Evolutionary conservation across 768 basidiomycete genomes (phyloP), one percentile per base, ranked within the genome.

Genomic region (Piloderma croceum): DNA sequence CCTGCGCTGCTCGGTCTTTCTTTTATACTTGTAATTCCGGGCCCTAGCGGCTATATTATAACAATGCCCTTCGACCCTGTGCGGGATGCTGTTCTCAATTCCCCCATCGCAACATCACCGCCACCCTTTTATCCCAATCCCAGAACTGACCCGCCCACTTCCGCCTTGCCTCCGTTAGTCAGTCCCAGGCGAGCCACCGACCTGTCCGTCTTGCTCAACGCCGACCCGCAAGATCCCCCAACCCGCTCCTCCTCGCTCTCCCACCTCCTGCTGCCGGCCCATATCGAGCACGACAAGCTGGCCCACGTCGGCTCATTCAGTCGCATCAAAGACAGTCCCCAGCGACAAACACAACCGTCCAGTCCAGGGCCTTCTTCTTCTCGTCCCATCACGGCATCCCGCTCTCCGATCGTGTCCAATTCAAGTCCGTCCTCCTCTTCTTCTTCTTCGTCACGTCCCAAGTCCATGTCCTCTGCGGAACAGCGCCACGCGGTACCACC

Each of bases 1-100:
- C 27, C 9, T 9, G 27, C 27, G 27, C 27, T 29, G 27, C 27
- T 15, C 15, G 15, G 27, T 29, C 27, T n/a, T n/a, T n/a, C n/a
- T n/a, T n/a, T n/a, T n/a, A n/a, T n/a, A n/a, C n/a, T n/a, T n/a
- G n/a, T n/a, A n/a, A n/a, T n/a, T n/a, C n/a, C n/a, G n/a, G n/a
- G n/a, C n/a, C n/a, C n/a, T n/a, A n/a, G n/a, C n/a, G n/a, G 34
- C 48, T 31, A 81, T 81, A 81, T 80, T 85, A n/a, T n/a, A n/a
- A n/a, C n/a, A n/a, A n/a, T n/a, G 51, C 76, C 76, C 43, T 87
- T 88, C 71, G 87, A 89, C 73, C 85, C 87, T 53, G 85, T 90
- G 46, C 76, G 87, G 60, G 87, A 89, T 73, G 87, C 87, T 46
- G 83, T 87, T 54, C 75, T 84, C 52, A 85, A 85, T 63, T 84